A percentile compares a stretch with the other conserved stretches of the same genome.
Evolutionary conservation across 2,329 filamentous ascomycete species (phyloP).

Genomic region (Cladosporium sp.): DNA sequence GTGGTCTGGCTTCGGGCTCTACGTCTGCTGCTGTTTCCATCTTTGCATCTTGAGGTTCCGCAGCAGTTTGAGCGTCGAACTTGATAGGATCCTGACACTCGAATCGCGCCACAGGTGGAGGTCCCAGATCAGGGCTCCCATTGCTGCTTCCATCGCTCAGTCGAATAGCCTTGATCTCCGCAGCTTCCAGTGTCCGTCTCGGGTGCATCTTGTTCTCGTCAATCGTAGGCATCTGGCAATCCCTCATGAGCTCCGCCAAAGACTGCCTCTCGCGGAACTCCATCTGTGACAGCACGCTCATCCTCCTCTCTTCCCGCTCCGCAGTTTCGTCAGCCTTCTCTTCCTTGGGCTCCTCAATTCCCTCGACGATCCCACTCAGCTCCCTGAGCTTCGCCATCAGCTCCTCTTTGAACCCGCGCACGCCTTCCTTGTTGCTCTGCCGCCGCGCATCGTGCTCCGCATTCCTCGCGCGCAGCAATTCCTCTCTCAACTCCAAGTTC

Average conservation of each 20-base stretch:
- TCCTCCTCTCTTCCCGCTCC: conserved; percentile 23
- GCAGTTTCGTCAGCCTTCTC: conserved; percentile 19
- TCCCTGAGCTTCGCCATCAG: conserved; percentile 73
- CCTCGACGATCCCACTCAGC: conserved; percentile 66
- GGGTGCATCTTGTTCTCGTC: conserved; percentile 69
- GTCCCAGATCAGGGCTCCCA: conserved; percentile 69
- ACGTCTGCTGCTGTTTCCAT: background rate
- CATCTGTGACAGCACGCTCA: conserved; percentile 15
- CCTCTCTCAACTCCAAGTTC: conserved; percentile 71
- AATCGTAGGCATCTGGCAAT: conserved; percentile 61
- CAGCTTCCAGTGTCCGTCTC: conserved; percentile 63
- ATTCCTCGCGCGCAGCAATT: conserved; percentile 68
- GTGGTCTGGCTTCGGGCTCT: conserved; percentile 20
- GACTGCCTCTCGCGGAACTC: conserved; percentile 36
- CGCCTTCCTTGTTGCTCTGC: conserved; percentile 61
- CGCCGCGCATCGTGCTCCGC: conserved; percentile 62
- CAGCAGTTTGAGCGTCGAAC: conserved; percentile 37
- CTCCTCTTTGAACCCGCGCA: conserved; percentile 67
- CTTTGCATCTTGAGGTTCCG: conserved; percentile 23
- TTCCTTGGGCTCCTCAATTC: conserved; percentile 53
- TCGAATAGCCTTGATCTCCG: conserved; percentile 55
- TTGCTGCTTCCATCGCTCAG: conserved; percentile 54
- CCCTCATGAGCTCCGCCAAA: conserved; percentile 34
- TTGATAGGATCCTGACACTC: conserved; percentile 51
- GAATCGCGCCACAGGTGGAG: conserved; percentile 56